Evolutionary conservation across 1,284 basidiomycete species (phyloP).

Genomic region (Coniophora puteana): DNA sequence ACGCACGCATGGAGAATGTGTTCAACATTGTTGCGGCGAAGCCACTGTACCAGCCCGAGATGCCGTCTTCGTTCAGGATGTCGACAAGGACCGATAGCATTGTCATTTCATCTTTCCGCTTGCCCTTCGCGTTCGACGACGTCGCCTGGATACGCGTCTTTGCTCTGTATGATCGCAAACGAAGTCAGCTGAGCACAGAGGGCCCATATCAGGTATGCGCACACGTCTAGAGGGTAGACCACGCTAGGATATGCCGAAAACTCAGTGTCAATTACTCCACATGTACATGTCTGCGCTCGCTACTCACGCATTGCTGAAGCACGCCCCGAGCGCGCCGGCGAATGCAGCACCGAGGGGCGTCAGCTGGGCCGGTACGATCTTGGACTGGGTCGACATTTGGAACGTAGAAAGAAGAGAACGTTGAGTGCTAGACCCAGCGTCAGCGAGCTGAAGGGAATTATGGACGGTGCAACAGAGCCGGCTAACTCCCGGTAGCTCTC

Average conservation of each 20-base stretch:
- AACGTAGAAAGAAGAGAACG: conserved; percentile 7
- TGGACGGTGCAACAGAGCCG: too few species aligned
- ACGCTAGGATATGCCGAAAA: conserved; percentile 49
- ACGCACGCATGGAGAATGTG: conserved; percentile 93
- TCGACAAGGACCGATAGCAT: conserved; percentile 64
- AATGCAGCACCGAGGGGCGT: conserved; percentile 93
- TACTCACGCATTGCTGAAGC: conserved; percentile 89
- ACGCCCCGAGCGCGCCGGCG: conserved; percentile 92
- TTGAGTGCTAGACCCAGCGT: too few species aligned
- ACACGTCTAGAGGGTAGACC: conserved; percentile 95
- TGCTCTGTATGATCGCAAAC: conserved; percentile 45
- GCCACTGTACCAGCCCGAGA: conserved; percentile 85
- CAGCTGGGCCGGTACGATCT: conserved; percentile 52
- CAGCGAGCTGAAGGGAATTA: too few species aligned
- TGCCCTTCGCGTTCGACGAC: conserved; percentile 43
- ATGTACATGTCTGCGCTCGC: background rate
- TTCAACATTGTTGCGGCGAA: conserved; percentile 99
- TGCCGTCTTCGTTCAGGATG: conserved; percentile 78
- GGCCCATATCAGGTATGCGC: conserved; percentile 35
- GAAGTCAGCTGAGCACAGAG: conserved; percentile 5
- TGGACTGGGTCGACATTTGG: conserved; percentile 54
- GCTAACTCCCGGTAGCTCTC: too few species aligned
- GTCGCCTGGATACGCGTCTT: conserved; percentile 94
- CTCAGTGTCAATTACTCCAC: conserved; percentile 11
- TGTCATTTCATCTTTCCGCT: conserved; percentile 52